phyloP scores from a whole-genome alignment of 176 grass and related monocot species.

The Puya raimondii region DNA sequence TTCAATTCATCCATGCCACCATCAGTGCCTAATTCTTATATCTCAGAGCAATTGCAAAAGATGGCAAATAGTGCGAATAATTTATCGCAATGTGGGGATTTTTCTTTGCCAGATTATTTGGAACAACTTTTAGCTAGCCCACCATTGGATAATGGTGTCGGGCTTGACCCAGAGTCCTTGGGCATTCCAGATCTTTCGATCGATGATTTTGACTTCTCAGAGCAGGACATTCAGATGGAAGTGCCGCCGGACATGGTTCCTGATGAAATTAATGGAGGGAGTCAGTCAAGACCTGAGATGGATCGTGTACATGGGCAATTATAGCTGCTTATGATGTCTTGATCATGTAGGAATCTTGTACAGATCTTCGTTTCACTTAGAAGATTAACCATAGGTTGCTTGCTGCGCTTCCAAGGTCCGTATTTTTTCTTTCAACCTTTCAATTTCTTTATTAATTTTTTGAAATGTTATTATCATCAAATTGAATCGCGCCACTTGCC shows the following conservation, averaged over 20 bases:
- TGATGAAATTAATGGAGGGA: background rate
- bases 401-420: background rate
- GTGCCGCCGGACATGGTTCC: background rate
- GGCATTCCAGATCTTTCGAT: background rate
- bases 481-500: background rate
- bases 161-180: background rate
- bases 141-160: background rate
- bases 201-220: slow-evolving; percentile 3
- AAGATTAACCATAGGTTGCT: background rate
- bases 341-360: background rate
- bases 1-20: background rate
- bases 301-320: background rate
- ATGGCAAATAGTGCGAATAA: background rate
- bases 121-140: slow-evolving; percentile 7
- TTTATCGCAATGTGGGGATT: background rate
- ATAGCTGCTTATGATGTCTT: background rate
- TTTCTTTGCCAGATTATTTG: background rate
- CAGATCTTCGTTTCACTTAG: background rate
- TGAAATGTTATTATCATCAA: background rate
- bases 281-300: background rate
- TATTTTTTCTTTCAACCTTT: background rate
- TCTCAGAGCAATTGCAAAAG: background rate
- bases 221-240: slow-evolving; percentile 4
- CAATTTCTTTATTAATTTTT: background rate
- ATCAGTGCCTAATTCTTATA: background rate